Evolutionary conservation across 1,284 basidiomycete species (phyloP).

Genomic region (Anthracocystis walkeri): DNA sequence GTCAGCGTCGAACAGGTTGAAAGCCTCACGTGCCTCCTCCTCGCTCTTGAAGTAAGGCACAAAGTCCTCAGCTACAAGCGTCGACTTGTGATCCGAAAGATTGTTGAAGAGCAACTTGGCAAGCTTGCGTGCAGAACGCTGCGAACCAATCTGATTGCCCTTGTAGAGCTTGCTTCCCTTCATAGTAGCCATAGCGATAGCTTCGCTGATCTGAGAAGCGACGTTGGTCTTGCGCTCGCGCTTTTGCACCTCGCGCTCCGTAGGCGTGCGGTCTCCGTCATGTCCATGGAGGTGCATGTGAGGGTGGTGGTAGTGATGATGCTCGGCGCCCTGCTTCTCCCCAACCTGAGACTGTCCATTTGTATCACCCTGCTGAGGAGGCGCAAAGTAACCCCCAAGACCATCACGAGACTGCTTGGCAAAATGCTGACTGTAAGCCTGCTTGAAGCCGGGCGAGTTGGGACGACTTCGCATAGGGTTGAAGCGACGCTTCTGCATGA

Average conservation of each 20-base stretch:
- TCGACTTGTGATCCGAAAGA: constrained; percentile 60
- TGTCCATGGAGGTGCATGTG: constrained; percentile 24
- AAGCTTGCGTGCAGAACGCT: constrained; percentile 79
- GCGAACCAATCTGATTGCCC: constrained; percentile 67
- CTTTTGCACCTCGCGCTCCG: constrained; percentile 34
- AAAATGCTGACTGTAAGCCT: constrained; percentile 30
- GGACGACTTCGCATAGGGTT: constrained; percentile 54
- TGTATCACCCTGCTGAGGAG: constrained; percentile 29
- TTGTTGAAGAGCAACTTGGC: constrained; percentile 80
- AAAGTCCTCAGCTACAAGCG: constrained; percentile 73
- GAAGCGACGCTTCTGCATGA: constrained; percentile 49
- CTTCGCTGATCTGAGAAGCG: constrained; percentile 58
- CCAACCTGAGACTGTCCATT: neutral
- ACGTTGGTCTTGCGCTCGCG: constrained; percentile 52
- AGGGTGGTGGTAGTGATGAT: constrained; percentile 21
- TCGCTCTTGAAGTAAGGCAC: constrained; percentile 80
- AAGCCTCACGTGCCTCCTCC: constrained; percentile 80
- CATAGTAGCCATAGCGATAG: constrained; percentile 65
- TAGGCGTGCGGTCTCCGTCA: constrained; percentile 19
- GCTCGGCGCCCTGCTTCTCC: constrained; percentile 16
- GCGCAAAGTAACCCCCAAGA: constrained; percentile 55
- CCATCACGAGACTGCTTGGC: constrained; percentile 55
- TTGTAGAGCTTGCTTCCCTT: constrained; percentile 67
- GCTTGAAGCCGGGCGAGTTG: constrained; percentile 52
- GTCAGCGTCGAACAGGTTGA: constrained; percentile 83